These are phyloP conservation scores for Dryadomyces quercivorus DNA, from an alignment of 2,329 filamentous ascomycete species.

Conservation along the genomic window DNA sequence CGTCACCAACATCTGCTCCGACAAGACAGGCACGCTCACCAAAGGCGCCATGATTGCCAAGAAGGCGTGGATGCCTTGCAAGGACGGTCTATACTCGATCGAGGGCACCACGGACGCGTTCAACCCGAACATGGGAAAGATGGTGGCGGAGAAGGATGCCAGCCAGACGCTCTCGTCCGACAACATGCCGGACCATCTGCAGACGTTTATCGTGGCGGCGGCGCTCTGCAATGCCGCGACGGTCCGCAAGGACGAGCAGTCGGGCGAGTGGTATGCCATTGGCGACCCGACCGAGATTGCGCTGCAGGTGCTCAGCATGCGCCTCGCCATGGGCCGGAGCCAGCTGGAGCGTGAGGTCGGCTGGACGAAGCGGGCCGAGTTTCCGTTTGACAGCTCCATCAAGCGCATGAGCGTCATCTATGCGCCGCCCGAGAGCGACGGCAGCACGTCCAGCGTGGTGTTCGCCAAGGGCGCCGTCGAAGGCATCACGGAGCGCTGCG, in stretches of 20 bases:
- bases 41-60: slow-evolving; percentile 59
- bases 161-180: background rate
- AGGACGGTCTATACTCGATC: slow-evolving; percentile 45
- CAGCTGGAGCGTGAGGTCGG: slow-evolving; percentile 30
- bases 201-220: slow-evolving; percentile 39
- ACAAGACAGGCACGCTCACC: slow-evolving; percentile 60
- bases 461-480: slow-evolving; percentile 54
- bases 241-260: slow-evolving; percentile 40
- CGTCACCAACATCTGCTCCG: slow-evolving; percentile 61
- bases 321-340: slow-evolving; percentile 50
- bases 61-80: slow-evolving; percentile 49
- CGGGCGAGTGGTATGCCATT: slow-evolving; percentile 50
- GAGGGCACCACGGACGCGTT: slow-evolving; percentile 46
- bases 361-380: slow-evolving; percentile 57
- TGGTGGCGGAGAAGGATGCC: slow-evolving; percentile 21
- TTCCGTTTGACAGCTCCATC: slow-evolving; percentile 66
- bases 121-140: slow-evolving; percentile 46
- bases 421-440: slow-evolving; percentile 4
- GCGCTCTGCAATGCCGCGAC: slow-evolving; percentile 56
- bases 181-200: slow-evolving; percentile 35
- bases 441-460: slow-evolving; percentile 34
- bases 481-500: slow-evolving; percentile 45
- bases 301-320: slow-evolving; percentile 61
- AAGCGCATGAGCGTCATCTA: slow-evolving; percentile 75
- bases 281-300: slow-evolving; percentile 68